phyloP scores from a whole-genome alignment of 345 rosid genomes.

The Turnera subulata region DNA sequence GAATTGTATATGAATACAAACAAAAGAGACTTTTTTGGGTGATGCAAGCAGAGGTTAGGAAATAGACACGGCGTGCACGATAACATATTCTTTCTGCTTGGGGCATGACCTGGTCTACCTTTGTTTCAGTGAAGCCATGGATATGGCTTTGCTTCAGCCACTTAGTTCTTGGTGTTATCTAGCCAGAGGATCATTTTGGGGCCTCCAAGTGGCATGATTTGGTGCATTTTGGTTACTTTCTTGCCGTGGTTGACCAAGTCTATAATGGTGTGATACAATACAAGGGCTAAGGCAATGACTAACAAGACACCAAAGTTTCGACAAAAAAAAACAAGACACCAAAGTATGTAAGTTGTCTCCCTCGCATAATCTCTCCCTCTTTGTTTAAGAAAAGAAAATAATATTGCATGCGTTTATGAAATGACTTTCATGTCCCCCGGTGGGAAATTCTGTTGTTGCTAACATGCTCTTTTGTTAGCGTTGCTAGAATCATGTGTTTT shows the following conservation, averaged over 20 bases:
- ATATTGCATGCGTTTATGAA: too few species aligned
- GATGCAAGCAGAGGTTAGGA: constrained; percentile 12
- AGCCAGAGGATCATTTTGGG: constrained; percentile 12
- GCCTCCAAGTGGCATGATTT: constrained; percentile 46
- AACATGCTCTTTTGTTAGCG: too few species aligned
- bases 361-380: too few species aligned
- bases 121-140: neutral
- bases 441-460: too few species aligned
- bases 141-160: constrained; percentile 20
- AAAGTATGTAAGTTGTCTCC: too few species aligned
- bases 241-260: constrained; percentile 35
- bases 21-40: too few species aligned
- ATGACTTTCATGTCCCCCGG: too few species aligned
- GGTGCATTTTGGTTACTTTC: constrained; percentile 3
- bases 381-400: too few species aligned
- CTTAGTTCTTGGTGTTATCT: constrained; percentile 28
- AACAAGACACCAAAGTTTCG: too few species aligned
- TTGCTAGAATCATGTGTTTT: too few species aligned
- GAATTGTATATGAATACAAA: too few species aligned
- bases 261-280: neutral
- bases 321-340: too few species aligned
- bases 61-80: constrained; percentile 23
- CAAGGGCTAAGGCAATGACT: neutral
- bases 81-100: constrained; percentile 1
- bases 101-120: constrained; percentile 16